Conservation (phyloP, 2,329 filamentous ascomycete genomes). For the Colletotrichum noveboracense region DNA sequence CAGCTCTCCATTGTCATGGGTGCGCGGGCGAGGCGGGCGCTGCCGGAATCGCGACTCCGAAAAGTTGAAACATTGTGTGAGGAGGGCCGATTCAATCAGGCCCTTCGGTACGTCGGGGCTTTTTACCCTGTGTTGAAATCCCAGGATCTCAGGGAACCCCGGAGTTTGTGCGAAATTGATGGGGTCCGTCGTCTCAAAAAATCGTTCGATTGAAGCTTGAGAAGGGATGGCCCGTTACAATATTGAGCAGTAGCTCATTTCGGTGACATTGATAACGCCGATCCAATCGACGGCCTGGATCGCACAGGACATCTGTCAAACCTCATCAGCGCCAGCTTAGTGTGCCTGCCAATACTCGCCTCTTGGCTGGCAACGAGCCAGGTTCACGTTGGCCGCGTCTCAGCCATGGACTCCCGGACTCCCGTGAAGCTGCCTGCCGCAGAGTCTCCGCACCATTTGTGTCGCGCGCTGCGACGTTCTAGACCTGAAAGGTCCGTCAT, state of each 20-base stretch:
- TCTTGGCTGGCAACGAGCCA: background rate
- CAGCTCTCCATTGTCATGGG: background rate
- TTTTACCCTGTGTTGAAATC: background rate
- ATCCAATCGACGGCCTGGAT: background rate
- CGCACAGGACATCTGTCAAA: background rate
- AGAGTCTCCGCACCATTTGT: background rate
- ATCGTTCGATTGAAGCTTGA: background rate
- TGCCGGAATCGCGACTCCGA: constrained; percentile 1
- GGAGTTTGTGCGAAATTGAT: background rate
- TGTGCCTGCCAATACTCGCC: background rate
- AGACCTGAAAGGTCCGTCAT: background rate
- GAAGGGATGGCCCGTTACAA: background rate
- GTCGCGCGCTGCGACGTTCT: background rate
- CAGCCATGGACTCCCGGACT: background rate
- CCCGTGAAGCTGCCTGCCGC: background rate
- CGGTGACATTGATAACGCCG: background rate
- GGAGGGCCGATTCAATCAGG: background rate
- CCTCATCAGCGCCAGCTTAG: background rate
- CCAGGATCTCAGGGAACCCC: background rate
- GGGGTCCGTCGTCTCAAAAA: background rate
- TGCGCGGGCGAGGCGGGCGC: background rate
- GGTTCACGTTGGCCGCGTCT: background rate
- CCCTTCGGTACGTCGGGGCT: background rate
- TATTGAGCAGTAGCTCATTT: background rate
- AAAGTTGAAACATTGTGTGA: background rate